These are phyloP conservation scores for Colletotrichum tamarilloi DNA, from an alignment of 2,329 filamentous ascomycete genomes.

Conservation along the genomic window DNA sequence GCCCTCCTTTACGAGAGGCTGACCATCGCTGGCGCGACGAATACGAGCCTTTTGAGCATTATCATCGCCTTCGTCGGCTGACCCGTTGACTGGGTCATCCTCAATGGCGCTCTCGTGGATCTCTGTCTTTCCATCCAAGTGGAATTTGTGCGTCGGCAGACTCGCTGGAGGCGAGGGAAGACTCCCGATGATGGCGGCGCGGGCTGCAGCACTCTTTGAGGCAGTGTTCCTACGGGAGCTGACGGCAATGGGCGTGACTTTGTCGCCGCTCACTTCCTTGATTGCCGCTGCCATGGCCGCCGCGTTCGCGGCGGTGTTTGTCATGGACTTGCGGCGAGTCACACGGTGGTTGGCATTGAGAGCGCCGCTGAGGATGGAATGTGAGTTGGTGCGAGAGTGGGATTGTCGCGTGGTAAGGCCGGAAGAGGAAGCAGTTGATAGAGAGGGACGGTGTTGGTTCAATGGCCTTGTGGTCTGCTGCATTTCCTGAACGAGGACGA, in stretches of 20 bases:
- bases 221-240: conserved; percentile 74
- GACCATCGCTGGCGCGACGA: conserved; percentile 84
- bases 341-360: conserved; percentile 87
- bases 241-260: conserved; percentile 65
- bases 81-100: conserved; percentile 72
- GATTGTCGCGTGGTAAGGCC: conserved; percentile 69
- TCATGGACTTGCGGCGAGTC: conserved; percentile 93
- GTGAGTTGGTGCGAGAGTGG: conserved; percentile 81
- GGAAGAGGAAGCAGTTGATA: conserved; percentile 68
- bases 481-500: conserved; percentile 64
- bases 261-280: conserved; percentile 72
- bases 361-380: conserved; percentile 81
- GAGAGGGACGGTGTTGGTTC: conserved; percentile 69
- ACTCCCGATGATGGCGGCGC: conserved; percentile 64
- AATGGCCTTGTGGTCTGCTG: conserved; percentile 75
- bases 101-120: conserved; percentile 73
- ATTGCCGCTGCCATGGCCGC: conserved; percentile 80
- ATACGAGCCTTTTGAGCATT: conserved; percentile 60
- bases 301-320: conserved; percentile 77
- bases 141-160: conserved; percentile 69
- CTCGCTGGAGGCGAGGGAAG: conserved; percentile 76
- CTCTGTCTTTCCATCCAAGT: conserved; percentile 61
- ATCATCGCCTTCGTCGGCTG: conserved; percentile 63
- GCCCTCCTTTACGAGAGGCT: conserved; percentile 83
- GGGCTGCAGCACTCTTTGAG: conserved; percentile 70